Base-by-base conservation (phyloP, 768 basidiomycete species). In the Fomitopsis pulvina region DNA sequence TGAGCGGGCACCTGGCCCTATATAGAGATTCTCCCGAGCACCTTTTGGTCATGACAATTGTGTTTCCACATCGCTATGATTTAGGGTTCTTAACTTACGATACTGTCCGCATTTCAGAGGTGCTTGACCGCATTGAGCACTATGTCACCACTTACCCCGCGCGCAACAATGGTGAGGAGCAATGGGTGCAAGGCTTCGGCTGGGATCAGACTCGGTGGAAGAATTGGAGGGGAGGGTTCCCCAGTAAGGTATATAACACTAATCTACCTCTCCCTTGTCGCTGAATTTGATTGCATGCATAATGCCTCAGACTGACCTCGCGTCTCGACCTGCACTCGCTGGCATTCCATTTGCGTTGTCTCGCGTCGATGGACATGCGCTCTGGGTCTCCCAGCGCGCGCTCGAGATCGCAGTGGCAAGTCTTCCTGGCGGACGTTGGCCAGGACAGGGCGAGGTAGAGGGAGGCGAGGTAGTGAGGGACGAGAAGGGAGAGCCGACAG, bases 141-240 rank as follows among this genome's bases (percentile, higher is more conserved):
- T 83, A 85, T 53, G 76, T 92, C 48, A 59, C 69, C 3, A 64
- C 72, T 0, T 78, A 81, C 46, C 79, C 85, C 0, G 79, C 81
- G 32, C 62, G 85, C 5, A 62, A 68, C 1, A 61, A 73, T 2
- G 76, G 87, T 58, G 70, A 67, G 2, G 68, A 73, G 2, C 68
- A 60, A 4, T 96, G 91, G 90, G 78, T 96, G 37, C 71, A 83
- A 57, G 93, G 92, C 10, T 78, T 86, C 71, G 94, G 94, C 4
- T 98, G 94, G 93, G 90, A 98, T 60, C 92, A 98, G 66, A 95
- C 87, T 1, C 74, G 77, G 50, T 91, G 87, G 87, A 55, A 73
- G 6, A 73, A 57, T 22, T 61, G 58, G 37, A 37, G 70, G 10
- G 64, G 70, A 8, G 61, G 71, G 21, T 93, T 91, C 55, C 92